Conservation (phyloP, 2,329 filamentous ascomycete genomes). For the Tolypocladium guangdongense region DNA sequence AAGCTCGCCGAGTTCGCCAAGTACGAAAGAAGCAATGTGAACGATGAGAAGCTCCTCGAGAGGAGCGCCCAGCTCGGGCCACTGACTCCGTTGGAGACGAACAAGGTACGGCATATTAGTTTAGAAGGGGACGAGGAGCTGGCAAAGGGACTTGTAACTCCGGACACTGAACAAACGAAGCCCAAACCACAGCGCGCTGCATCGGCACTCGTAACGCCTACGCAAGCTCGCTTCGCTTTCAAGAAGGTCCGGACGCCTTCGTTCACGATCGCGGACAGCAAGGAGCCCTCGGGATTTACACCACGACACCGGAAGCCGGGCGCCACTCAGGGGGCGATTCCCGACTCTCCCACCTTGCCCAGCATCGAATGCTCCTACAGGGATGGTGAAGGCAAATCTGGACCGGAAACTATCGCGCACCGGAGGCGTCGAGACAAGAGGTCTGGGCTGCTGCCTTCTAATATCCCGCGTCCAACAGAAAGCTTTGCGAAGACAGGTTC, state of each 20-base stretch:
- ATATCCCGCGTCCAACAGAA: neutral
- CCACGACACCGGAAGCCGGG: neutral
- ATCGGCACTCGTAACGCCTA: neutral
- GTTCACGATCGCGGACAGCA: neutral
- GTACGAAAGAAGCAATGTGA: neutral
- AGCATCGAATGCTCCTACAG: neutral
- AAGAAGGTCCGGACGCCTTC: neutral
- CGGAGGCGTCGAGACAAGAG: neutral
- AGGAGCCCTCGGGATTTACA: neutral
- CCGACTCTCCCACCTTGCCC: conserved; percentile 4
- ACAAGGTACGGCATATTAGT: neutral
- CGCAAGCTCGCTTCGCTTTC: neutral
- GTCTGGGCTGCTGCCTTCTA: neutral
- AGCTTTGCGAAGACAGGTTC: neutral
- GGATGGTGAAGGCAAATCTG: neutral
- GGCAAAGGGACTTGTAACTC: neutral
- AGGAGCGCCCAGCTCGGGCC: neutral
- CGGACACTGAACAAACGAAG: neutral
- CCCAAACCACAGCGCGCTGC: neutral
- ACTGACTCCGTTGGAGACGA: neutral
- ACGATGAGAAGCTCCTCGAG: neutral
- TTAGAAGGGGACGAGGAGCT: neutral
- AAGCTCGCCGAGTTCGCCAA: conserved; percentile 1
- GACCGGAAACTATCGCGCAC: neutral
- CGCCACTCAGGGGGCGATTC: neutral